Conservation (phyloP, 2,329 filamentous ascomycete species). For the Orbilia ellipsospora region DNA sequence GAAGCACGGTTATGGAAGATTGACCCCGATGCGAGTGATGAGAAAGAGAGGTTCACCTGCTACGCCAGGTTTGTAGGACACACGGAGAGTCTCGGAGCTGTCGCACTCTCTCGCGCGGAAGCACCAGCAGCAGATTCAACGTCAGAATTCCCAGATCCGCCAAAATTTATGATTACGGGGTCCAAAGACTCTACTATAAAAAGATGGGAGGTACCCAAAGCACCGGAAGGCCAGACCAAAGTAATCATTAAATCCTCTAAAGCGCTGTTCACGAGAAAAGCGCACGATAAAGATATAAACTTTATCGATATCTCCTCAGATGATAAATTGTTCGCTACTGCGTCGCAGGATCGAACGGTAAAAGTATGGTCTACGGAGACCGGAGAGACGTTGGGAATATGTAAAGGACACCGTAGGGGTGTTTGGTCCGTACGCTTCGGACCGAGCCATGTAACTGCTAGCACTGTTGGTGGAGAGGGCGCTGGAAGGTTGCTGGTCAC, state of each 20-base stretch:
- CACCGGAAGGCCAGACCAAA: constrained; percentile 60
- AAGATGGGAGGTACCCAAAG: constrained; percentile 82
- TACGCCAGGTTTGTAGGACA: constrained; percentile 88
- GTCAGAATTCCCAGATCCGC: constrained; percentile 79
- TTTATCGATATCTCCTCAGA: constrained; percentile 83
- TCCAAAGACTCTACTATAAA: constrained; percentile 97
- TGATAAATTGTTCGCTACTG: constrained; percentile 87
- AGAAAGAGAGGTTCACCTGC: constrained; percentile 79
- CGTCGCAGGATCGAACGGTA: constrained; percentile 94
- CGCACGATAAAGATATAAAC: constrained; percentile 99
- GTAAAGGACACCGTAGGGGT: constrained; percentile 90
- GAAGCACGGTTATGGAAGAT: constrained; percentile 90
- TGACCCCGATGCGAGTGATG: constrained; percentile 68
- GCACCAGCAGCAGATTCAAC: constrained; percentile 72
- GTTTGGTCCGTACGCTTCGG: constrained; percentile 96
- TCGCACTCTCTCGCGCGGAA: constrained; percentile 78
- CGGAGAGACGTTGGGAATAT: constrained; percentile 88
- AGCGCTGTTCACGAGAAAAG: constrained; percentile 89
- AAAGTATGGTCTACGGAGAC: constrained; percentile 95
- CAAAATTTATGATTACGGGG: constrained; percentile 85
- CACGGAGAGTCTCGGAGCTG: constrained; percentile 90
- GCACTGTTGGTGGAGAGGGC: constrained; percentile 75
- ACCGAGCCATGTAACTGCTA: constrained; percentile 75
- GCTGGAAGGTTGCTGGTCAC: constrained; percentile 79
- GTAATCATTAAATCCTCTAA: constrained; percentile 63